These are phyloP conservation scores for Condylostoma magnum DNA, from an alignment of 169 alveolate species.

Conservation along the genomic window DNA sequence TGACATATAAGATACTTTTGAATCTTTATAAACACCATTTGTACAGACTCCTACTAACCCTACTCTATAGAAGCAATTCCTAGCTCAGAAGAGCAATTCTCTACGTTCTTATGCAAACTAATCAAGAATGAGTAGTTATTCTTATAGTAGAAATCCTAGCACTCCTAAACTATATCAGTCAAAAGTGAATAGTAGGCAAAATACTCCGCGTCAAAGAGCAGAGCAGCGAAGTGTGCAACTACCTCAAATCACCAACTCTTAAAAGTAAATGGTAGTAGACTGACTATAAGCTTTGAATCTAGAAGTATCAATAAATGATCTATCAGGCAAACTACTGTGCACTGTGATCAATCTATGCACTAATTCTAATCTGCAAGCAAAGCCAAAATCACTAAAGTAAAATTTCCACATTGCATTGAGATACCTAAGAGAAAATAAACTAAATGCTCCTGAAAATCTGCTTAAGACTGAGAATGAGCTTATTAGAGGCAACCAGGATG, in stretches of 20 bases:
- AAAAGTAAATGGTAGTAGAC: background rate
- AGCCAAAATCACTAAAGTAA: background rate
- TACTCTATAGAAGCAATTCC: background rate
- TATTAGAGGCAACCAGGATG: background rate
- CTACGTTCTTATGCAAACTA: background rate
- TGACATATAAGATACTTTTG: too few species aligned
- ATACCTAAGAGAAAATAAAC: background rate
- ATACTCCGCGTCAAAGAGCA: background rate
- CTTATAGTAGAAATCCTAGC: background rate
- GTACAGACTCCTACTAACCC: background rate
- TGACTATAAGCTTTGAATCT: conserved; percentile 5
- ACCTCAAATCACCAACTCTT: background rate
- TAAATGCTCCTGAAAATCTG: background rate
- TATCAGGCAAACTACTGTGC: background rate
- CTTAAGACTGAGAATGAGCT: background rate
- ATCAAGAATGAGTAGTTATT: background rate
- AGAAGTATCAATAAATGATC: background rate
- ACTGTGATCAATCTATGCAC: background rate
- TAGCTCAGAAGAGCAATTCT: background rate
- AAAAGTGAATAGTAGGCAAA: background rate
- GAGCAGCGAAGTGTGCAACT: background rate
- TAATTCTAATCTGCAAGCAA: background rate
- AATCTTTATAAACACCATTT: background rate
- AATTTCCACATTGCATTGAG: conserved; percentile 1
- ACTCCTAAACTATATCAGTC: background rate